Evolutionary conservation across 2,329 filamentous ascomycete species (phyloP), one percentile per base, ranked within the genome.

Genomic region (Pseudonectria foliicola): DNA sequence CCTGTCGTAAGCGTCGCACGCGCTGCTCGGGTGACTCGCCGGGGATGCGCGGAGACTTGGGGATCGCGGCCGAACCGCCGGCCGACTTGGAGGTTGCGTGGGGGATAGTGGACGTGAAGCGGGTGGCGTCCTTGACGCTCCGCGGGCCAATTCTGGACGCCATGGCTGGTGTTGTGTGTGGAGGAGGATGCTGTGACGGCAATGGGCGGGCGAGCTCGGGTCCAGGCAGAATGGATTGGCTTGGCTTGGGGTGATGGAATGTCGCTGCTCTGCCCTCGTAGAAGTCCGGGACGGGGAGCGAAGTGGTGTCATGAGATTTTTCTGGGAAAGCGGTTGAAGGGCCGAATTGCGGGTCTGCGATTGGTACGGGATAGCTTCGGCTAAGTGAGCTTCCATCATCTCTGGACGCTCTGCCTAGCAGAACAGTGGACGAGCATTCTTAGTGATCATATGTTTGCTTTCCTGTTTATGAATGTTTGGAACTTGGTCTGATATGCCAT

Each of bases 51-150:
- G 54, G 48, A 39, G 52, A 48, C 42, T 54, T 46, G 35, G 48
- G 39, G 21, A 44, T 40, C 16, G 63, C 60, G 26, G 57, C 53
- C 34, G 60, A 52, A 18, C 63, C 58, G 36, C 57, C 59, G 41
- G 53, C 53, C 27, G 70, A 60, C 57, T 83, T 84, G 47, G 77
- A 76, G 45, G 73, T 72, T 50, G 82, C 84, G 63, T 87, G 83
- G 34, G 65, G 64, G 39, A 66, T 64, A 38, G 63, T 67, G 37
- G 64, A 67, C 25, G 64, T 68, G 57, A 68, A 92, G 56, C 84
- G 80, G 52, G 85, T 92, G 48, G 85, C 85, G 59, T 89, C 85
- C 51, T 76, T 77, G 57, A 84, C 80, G 63, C 77, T 85, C 56
- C 82, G 80, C 41, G 82, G 72, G 45, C 65, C 66, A 29, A 67